A percentile compares a stretch with the other conserved stretches of the same genome.
Evolutionary conservation across 257 asterid species (phyloP).

Genomic region (Sherardia arvensis): DNA sequence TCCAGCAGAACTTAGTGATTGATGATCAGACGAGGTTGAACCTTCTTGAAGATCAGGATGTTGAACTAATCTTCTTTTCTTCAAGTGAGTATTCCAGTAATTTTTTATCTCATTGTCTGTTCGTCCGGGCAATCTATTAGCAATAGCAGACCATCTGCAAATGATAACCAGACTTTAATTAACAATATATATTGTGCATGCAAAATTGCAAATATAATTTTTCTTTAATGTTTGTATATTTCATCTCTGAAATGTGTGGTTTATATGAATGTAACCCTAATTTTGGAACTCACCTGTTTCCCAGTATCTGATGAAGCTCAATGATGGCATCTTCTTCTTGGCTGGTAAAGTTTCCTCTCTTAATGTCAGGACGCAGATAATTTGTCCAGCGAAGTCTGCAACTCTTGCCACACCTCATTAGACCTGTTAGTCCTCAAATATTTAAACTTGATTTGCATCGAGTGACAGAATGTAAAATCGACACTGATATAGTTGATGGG

Average conservation of each 20-base stretch:
- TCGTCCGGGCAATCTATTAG: slow-evolving; percentile 21
- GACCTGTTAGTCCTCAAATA: slow-evolving; percentile 15
- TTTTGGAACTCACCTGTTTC: slow-evolving; percentile 18
- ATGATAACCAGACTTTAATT: background rate
- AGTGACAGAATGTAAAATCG: too few species aligned
- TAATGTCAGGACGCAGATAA: slow-evolving; percentile 28
- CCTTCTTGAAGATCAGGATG: background rate
- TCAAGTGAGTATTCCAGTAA: slow-evolving; percentile 26
- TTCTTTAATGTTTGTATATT: too few species aligned
- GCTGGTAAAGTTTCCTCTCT: slow-evolving; percentile 24
- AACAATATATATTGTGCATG: background rate
- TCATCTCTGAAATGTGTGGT: too few species aligned
- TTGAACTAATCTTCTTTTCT: slow-evolving; percentile 11
- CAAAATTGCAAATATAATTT: background rate
- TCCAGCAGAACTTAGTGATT: background rate
- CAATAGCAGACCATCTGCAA: slow-evolving; percentile 27
- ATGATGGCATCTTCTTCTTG: slow-evolving; percentile 27
- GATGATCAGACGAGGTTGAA: background rate
- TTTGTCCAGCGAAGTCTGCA: slow-evolving; percentile 32
- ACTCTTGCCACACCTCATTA: slow-evolving; percentile 29
- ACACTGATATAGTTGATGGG: too few species aligned
- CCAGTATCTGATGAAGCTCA: slow-evolving; percentile 17
- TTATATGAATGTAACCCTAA: background rate
- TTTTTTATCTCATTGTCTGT: slow-evolving; percentile 30
- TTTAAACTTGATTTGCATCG: too few species aligned